phyloP scores from a whole-genome alignment of 1,284 basidiomycete genomes.

The Trichosporon sp. region DNA sequence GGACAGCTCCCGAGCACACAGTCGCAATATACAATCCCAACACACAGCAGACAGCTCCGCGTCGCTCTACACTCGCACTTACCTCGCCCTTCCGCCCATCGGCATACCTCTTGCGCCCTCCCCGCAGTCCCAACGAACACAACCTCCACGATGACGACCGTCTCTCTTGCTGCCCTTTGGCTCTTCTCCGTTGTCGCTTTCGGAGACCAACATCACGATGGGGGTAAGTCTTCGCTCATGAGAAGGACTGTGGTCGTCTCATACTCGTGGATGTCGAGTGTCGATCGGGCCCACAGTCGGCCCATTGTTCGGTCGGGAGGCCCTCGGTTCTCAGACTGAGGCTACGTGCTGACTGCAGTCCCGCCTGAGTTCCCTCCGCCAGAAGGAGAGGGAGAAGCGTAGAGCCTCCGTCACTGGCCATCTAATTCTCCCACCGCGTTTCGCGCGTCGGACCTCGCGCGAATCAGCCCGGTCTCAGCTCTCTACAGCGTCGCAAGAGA shows the following conservation, averaged over 20 bases:
- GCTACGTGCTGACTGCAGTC: background rate
- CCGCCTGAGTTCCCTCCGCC: background rate
- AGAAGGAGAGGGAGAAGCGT: background rate
- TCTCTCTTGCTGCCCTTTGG: background rate
- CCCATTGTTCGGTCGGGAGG: no score
- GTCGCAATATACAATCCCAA: no score
- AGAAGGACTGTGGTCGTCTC: no score
- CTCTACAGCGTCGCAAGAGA: background rate
- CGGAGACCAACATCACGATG: background rate
- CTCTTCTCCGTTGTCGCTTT: background rate
- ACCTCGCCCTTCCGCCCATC: background rate
- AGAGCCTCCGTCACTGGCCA: background rate
- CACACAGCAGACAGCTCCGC: no score
- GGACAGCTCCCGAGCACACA: no score
- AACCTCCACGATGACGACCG: background rate
- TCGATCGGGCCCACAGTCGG: no score
- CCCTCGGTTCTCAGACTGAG: no score
- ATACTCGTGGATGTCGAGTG: no score
- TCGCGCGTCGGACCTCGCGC: background rate
- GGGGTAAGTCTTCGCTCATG: background rate
- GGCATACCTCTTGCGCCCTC: background rate
- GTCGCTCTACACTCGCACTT: background rate
- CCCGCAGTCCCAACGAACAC: background rate
- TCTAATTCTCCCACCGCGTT: background rate
- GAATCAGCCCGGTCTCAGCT: background rate